A percentile compares a stretch with the other conserved stretches of the same genome.
Conservation (phyloP, 768 basidiomycete species). For the Lactifluus pinguis region DNA sequence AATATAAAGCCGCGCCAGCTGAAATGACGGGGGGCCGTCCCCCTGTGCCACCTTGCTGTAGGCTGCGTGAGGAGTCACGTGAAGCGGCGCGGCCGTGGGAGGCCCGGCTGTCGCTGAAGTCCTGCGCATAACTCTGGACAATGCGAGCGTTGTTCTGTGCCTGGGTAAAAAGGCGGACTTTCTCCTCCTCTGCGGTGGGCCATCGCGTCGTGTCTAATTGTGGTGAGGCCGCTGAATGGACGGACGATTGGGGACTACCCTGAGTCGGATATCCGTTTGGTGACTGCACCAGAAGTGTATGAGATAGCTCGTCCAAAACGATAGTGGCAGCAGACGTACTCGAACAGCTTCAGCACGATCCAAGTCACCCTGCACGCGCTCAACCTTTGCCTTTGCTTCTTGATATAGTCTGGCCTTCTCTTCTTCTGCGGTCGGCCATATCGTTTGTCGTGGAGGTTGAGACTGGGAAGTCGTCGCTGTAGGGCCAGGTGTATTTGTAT, state of each 20-base stretch:
- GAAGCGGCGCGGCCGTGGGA: slow-evolving; percentile 13
- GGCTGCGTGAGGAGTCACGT: slow-evolving; percentile 10
- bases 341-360: slow-evolving; percentile 24
- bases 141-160: slow-evolving; percentile 59
- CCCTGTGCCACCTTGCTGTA: slow-evolving; percentile 16
- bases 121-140: slow-evolving; percentile 38
- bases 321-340: slow-evolving; percentile 12
- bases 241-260: slow-evolving; percentile 21
- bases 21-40: slow-evolving; percentile 25
- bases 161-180: slow-evolving; percentile 55
- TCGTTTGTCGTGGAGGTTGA: neutral
- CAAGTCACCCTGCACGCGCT: slow-evolving; percentile 30
- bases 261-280: slow-evolving; percentile 6
- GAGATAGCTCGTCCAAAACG: neutral
- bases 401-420: slow-evolving; percentile 38
- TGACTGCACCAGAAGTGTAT: neutral
- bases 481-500: slow-evolving; percentile 10
- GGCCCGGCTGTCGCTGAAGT: slow-evolving; percentile 21
- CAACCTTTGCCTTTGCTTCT: slow-evolving; percentile 32
- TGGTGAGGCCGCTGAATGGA: slow-evolving; percentile 8
- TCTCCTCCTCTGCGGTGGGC: slow-evolving; percentile 71
- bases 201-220: slow-evolving; percentile 29
- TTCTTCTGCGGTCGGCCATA: slow-evolving; percentile 33
- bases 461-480: neutral
- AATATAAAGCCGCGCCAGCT: slow-evolving; percentile 36